Evolutionary conservation across 345 rosid genomes (phyloP).

Genomic region (Raphanus raphanistrum): DNA sequence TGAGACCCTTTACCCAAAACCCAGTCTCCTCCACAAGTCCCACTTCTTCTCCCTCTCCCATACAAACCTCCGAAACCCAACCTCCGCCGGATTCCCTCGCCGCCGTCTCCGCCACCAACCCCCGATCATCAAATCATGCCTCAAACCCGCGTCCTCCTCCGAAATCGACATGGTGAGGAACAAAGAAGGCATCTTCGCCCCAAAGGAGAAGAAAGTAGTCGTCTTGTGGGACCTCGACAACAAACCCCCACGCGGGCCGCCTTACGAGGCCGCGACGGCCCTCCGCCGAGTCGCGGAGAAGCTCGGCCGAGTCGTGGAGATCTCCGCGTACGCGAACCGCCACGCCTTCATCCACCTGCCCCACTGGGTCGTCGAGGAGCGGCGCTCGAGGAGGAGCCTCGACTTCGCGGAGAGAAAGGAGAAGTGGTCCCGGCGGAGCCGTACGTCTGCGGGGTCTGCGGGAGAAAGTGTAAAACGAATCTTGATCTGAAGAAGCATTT

Average conservation of each 20-base stretch:
- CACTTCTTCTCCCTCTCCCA: slow-evolving; percentile 35
- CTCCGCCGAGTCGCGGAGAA: slow-evolving; percentile 58
- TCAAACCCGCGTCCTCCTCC: slow-evolving; percentile 41
- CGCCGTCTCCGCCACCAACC: slow-evolving; percentile 27
- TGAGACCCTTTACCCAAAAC: slow-evolving; percentile 31
- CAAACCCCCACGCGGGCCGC: slow-evolving; percentile 89
- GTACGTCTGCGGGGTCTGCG: slow-evolving; percentile 75
- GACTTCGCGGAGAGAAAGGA: slow-evolving; percentile 72
- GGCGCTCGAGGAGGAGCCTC: slow-evolving; percentile 54
- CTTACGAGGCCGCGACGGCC: slow-evolving; percentile 67
- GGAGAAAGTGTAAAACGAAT: slow-evolving; percentile 79
- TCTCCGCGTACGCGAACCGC: slow-evolving; percentile 88
- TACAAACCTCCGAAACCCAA: slow-evolving; percentile 10
- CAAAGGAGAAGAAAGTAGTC: slow-evolving; percentile 65
- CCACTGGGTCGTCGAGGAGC: slow-evolving; percentile 66
- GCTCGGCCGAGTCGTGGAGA: slow-evolving; percentile 70
- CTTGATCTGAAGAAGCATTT: slow-evolving; percentile 83
- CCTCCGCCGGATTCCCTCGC: slow-evolving; percentile 2
- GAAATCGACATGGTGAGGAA: slow-evolving; percentile 84
- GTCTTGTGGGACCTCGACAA: slow-evolving; percentile 97
- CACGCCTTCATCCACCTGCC: slow-evolving; percentile 89
- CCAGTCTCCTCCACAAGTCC: slow-evolving; percentile 27
- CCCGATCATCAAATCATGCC: slow-evolving; percentile 37
- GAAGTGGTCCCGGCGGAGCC: slow-evolving; percentile 40
- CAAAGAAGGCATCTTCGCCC: slow-evolving; percentile 70